Conservation (phyloP, 2,329 filamentous ascomycete species). For the Colletotrichum sp. region DNA sequence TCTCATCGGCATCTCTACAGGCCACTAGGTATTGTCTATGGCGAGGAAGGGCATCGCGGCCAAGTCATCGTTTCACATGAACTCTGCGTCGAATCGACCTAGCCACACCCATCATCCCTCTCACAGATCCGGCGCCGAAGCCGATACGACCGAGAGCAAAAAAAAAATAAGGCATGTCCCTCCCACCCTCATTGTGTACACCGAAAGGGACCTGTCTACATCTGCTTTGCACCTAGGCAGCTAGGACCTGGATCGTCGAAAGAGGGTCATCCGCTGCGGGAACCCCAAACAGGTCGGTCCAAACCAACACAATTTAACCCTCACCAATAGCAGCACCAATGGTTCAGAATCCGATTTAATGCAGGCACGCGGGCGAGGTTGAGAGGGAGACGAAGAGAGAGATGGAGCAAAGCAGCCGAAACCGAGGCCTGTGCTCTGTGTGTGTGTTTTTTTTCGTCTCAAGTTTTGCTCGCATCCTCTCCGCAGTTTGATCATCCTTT, state of each 20-base stretch:
- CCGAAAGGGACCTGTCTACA: neutral
- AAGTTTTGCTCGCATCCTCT: neutral
- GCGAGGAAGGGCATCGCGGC: neutral
- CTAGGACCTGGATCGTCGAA: neutral
- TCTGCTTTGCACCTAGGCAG: neutral
- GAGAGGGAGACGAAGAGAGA: neutral
- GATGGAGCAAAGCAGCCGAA: neutral
- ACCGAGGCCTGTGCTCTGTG: neutral
- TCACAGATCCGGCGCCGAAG: neutral
- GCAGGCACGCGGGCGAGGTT: neutral
- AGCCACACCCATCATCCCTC: neutral
- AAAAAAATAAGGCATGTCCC: neutral
- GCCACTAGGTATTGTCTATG: neutral
- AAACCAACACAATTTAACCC: neutral
- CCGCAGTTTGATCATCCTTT: neutral
- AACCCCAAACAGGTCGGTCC: neutral
- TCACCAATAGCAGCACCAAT: neutral
- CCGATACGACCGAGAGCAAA: neutral
- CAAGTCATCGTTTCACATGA: constrained; percentile 7
- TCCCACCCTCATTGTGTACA: neutral
- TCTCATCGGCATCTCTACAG: neutral
- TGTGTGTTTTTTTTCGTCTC: constrained; percentile 3
- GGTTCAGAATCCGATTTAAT: neutral
- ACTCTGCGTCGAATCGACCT: neutral
- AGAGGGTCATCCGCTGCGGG: neutral